Evolutionary conservation across 352 stramenopile species (phyloP), one percentile per base, ranked within the genome.

Genomic region (Pythium brassicae): DNA sequence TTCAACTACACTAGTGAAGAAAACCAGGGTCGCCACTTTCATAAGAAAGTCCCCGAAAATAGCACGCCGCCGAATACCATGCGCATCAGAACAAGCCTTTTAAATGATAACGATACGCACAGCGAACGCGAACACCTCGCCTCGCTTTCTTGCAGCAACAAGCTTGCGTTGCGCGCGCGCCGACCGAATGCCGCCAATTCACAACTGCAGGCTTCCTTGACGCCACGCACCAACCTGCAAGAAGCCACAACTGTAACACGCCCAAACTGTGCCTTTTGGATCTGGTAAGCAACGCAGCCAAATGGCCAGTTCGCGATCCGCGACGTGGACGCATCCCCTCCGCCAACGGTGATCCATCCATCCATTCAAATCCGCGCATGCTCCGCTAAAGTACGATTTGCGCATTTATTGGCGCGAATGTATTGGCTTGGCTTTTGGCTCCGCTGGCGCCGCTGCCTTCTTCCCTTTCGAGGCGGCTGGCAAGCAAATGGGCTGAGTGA

Each of bases 371-470:
- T 47, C 19, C 14, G 37, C 37, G 37, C 37, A 20, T 32, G 52
- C 11, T 62, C 49, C 68, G 55, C 2, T 63, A 72, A 88, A 78
- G 78, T 86, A 50, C 78, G 78, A 83, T 69, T 56, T 50, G 62
- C 27, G 19, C 25, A 37, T 37, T 37, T 37, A 7, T 7, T 37
- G 29, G 32, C 32, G 14, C 32, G 14, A 37, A 37, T 39, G 20
- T 32, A 37, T 15, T 37, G n/a, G 20, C 22, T 39, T 50, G 12
- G n/a, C 57, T 65, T 47, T 60, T 56, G 68, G 45, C n/a, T n/a
- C 32, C 32, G 32, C 53, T 65, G 40, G 59, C 40, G 19, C 15
- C 5, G 10, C n/a, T 46, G 34, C 12, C n/a, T n/a, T n/a, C n/a
- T n/a, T n/a, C n/a, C n/a, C n/a, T n/a, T n/a, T n/a, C n/a, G n/a